These are phyloP conservation scores for Thielaviopsis punctulata DNA, from an alignment of 2,329 filamentous ascomycete genomes.

Conservation along the genomic window DNA sequence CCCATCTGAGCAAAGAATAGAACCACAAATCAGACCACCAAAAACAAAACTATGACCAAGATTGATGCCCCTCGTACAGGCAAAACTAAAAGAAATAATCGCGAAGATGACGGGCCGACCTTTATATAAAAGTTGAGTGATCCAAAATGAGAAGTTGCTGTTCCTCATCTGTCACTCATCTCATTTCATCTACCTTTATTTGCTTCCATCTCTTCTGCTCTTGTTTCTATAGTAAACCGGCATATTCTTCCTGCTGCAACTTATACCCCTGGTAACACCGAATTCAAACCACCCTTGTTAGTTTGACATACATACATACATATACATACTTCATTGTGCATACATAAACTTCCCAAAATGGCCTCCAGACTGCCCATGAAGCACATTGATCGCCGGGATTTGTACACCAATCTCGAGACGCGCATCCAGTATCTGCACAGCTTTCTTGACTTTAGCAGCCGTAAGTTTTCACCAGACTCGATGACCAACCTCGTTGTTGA, in stretches of 20 bases:
- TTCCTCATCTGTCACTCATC: background rate
- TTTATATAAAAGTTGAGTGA: background rate
- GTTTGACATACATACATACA: too few species aligned
- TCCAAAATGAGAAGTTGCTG: background rate
- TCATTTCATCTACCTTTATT: background rate
- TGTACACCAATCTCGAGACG: slow-evolving; percentile 54
- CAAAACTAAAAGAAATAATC: background rate
- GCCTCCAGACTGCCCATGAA: slow-evolving; percentile 23
- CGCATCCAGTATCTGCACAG: slow-evolving; percentile 57
- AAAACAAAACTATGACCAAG: background rate
- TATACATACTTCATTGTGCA: background rate
- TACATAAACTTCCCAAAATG: slow-evolving; percentile 16
- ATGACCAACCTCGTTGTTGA: background rate
- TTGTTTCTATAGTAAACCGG: background rate
- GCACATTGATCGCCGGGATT: slow-evolving; percentile 51
- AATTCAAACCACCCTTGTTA: background rate
- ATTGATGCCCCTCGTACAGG: background rate
- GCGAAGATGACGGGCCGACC: background rate
- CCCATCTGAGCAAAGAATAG: slow-evolving; percentile 8
- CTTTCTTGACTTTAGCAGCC: slow-evolving; percentile 57
- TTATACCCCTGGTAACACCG: background rate
- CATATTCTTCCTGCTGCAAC: background rate
- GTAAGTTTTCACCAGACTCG: slow-evolving; percentile 27
- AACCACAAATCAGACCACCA: slow-evolving; percentile 11
- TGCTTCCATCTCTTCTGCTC: background rate